These are phyloP conservation scores for Gaultheria prostrata DNA, from an alignment of 148 eudicot genomes.

Conservation along the genomic window DNA sequence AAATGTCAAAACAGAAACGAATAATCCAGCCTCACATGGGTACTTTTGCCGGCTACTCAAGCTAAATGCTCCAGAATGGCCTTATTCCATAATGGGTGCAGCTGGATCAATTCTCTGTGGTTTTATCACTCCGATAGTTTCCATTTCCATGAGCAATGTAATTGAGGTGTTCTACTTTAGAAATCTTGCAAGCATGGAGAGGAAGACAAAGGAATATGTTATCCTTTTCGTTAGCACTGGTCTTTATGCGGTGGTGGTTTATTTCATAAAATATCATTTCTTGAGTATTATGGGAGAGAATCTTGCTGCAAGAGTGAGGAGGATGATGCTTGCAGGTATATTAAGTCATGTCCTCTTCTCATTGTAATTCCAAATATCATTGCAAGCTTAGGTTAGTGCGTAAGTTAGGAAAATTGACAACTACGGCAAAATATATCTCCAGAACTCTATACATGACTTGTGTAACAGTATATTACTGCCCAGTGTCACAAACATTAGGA, in stretches of 20 bases:
- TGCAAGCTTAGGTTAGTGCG: background rate
- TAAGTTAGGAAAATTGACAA: background rate
- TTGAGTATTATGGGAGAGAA: conserved; percentile 99
- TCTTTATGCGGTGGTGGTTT: conserved; percentile 88
- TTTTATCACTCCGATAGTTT: conserved; percentile 87
- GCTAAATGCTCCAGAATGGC: conserved; percentile 97
- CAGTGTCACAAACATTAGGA: background rate
- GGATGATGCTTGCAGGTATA: conserved; percentile 99
- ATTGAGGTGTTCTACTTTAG: conserved; percentile 86
- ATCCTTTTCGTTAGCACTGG: conserved; percentile 93
- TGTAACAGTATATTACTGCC: background rate
- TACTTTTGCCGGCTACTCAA: conserved; percentile 81
- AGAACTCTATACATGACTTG: background rate
- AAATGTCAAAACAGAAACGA: conserved; percentile 73
- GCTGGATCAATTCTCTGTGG: conserved; percentile 90
- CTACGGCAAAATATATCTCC: background rate
- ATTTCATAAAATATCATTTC: conserved; percentile 93
- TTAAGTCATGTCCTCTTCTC: background rate
- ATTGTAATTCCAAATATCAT: background rate
- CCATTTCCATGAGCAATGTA: conserved; percentile 95
- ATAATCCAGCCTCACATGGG: conserved; percentile 72
- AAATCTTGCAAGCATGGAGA: conserved; percentile 78
- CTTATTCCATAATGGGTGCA: conserved; percentile 93
- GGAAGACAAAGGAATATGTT: conserved; percentile 93
- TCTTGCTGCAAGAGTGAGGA: conserved; percentile 88